Evolutionary conservation across 1,139 yeast genomes (phyloP), one percentile per base, ranked within the genome.

Genomic region (Yamadazyma kanchanaburiensis): DNA sequence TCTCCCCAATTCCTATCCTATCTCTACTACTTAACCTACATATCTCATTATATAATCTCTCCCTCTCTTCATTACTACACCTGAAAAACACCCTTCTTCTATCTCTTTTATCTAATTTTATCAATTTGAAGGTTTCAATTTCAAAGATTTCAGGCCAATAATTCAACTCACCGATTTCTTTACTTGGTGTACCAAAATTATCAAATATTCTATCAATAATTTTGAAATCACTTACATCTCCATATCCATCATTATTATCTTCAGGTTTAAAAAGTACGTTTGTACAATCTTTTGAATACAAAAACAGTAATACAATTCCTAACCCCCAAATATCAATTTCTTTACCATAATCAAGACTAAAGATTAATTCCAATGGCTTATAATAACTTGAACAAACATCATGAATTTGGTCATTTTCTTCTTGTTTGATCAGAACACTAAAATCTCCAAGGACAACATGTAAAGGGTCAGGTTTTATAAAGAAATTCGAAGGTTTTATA

Each of bases 251-350:
- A 28, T 58, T 61, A 3, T 46, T 53, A 6, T 56, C 64, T 5
- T 26, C 28, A 3, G 57, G 60, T 28, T 55, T 59, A 44, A 29
- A 46, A 25, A 75, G 59, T 2, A 73, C 56, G 2, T 76, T 64
- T 6, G 53, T 43, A 11, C 76, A 69, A 30, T 70, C 55, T 0
- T 38, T 33, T 24, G 83, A 75, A 40, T 72, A 74, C 30, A 88
- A 50, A 31, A 75, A 63, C n/a, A 85, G 75, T 35, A 82, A 49
- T 1, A 86, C 44, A 6, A 91, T 71, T 2, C 91, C 94, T 12
- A 81, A 50, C 0, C 86, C 64, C 97, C 97, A 91, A 17, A 87
- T 65, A 49, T 91, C 98, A 4, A 89, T 64, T 25, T 72, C 78
- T 24, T 51, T 54, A 2, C 73, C 59, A 52, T 91, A 91, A 36